Conservation (phyloP, 2,329 filamentous ascomycete species). For the Diaporthe velutina region DNA sequence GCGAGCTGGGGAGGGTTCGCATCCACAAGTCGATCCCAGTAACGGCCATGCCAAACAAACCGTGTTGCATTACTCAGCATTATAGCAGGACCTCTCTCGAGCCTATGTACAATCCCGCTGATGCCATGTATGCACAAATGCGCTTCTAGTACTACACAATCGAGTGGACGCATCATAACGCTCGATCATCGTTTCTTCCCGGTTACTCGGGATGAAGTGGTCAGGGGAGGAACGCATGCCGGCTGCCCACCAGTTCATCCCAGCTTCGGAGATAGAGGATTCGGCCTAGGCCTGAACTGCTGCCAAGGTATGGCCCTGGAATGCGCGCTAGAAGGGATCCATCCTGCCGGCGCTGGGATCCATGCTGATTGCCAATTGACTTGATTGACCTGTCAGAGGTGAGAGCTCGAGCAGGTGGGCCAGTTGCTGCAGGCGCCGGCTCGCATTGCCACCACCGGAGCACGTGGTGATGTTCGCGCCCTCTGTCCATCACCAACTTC, state of each 20-base stretch:
- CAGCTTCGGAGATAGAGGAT: constrained; percentile 27
- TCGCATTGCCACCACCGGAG: not conserved
- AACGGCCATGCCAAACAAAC: too few relatives aligned
- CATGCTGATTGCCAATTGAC: constrained; percentile 5
- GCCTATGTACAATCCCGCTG: not conserved
- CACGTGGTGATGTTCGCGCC: constrained; percentile 8
- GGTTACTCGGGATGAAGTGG: not conserved
- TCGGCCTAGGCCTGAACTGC: not conserved
- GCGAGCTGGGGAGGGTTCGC: not conserved
- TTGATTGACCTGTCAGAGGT: constrained; percentile 45
- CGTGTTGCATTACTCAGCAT: not conserved
- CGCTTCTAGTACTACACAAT: too few relatives aligned
- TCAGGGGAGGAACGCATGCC: not conserved
- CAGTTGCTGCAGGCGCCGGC: constrained; percentile 10
- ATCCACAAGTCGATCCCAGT: not conserved
- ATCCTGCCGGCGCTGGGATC: not conserved
- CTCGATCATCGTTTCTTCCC: not conserved
- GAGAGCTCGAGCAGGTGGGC: constrained; percentile 44
- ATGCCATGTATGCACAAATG: not conserved
- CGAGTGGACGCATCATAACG: not conserved
- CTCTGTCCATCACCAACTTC: constrained; percentile 12
- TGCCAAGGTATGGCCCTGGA: constrained; percentile 1
- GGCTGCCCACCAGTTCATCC: constrained; percentile 27
- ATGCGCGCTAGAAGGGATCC: constrained; percentile 16
- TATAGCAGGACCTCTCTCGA: too few relatives aligned